A percentile compares a stretch with the other conserved stretches of the same genome.
phyloP scores from a whole-genome alignment of 441 rosid species.

The Croton laevigatus region DNA sequence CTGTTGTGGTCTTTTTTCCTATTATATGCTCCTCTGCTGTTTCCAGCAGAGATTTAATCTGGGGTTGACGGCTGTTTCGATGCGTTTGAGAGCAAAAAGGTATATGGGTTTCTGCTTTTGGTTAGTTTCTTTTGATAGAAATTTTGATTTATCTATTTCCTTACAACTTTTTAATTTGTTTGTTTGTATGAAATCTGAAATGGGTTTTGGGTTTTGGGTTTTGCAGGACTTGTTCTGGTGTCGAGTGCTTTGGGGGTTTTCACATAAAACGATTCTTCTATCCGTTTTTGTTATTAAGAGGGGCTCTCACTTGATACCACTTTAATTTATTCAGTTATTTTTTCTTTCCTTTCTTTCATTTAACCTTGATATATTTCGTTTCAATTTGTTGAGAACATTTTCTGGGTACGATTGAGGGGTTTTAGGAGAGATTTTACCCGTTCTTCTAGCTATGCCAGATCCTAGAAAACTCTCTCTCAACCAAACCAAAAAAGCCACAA shows the following conservation, averaged over 20 bases:
- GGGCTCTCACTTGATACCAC: slow-evolving; percentile 41
- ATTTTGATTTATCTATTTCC: too few relatives aligned
- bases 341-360: slow-evolving; percentile 2
- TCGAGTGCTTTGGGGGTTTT: slow-evolving; percentile 66
- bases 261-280: slow-evolving; percentile 53
- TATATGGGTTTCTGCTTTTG: slow-evolving; percentile 19
- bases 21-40: slow-evolving; percentile 57
- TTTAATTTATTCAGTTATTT: slow-evolving; percentile 1
- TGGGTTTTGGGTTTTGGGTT: slow-evolving; percentile 20
- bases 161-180: not conserved
- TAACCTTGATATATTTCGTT: not conserved
- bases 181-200: slow-evolving; percentile 12
- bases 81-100: slow-evolving; percentile 76
- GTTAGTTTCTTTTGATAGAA: not conserved
- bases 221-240: slow-evolving; percentile 77
- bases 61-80: slow-evolving; percentile 47
- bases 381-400: slow-evolving; percentile 17
- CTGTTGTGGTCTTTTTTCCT: slow-evolving; percentile 15
- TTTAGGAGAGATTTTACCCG: slow-evolving; percentile 28
- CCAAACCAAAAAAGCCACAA: slow-evolving; percentile 34
- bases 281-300: slow-evolving; percentile 67
- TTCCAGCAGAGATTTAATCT: slow-evolving; percentile 49
- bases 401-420: slow-evolving; percentile 37
- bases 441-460: slow-evolving; percentile 35
- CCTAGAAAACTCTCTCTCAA: slow-evolving; percentile 28